phyloP scores from a whole-genome alignment of 1,284 basidiomycete genomes.

The Termitomyces sp. region DNA sequence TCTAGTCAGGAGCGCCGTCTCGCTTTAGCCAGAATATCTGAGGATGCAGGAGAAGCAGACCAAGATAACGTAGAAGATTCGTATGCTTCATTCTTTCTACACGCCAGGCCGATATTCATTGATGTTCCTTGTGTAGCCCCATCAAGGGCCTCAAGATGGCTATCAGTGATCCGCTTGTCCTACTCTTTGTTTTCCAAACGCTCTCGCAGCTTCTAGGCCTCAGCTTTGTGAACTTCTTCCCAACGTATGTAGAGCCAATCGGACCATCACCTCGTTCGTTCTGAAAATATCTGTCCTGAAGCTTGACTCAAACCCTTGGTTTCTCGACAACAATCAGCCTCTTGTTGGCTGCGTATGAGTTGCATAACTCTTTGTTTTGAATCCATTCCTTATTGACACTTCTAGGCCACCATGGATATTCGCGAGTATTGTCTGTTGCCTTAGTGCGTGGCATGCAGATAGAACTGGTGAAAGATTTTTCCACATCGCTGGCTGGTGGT shows the following conservation, averaged over 20 bases:
- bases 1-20: constrained; percentile 45
- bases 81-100: constrained; percentile 30
- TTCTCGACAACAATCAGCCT: constrained; percentile 56
- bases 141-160: constrained; percentile 53
- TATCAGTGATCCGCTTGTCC: constrained; percentile 57
- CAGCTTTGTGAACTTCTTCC: constrained; percentile 73
- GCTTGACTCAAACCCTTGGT: constrained; percentile 61
- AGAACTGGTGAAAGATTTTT: constrained; percentile 62
- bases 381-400: not conserved
- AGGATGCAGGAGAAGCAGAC: constrained; percentile 71
- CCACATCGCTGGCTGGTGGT: constrained; percentile 58
- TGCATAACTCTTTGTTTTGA: constrained; percentile 1
- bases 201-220: constrained; percentile 53
- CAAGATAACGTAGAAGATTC: constrained; percentile 49
- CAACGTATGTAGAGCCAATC: constrained; percentile 42
- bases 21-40: constrained; percentile 68
- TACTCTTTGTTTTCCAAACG: constrained; percentile 54
- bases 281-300: constrained; percentile 19
- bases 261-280: not conserved
- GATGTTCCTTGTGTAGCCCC: constrained; percentile 30
- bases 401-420: constrained; percentile 61
- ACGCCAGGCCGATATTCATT: not conserved
- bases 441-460: constrained; percentile 65
- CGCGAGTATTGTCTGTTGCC: constrained; percentile 48
- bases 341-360: constrained; percentile 55